Conservation (phyloP, 768 basidiomycete genomes). For the Termitomyces bulborhizus region DNA sequence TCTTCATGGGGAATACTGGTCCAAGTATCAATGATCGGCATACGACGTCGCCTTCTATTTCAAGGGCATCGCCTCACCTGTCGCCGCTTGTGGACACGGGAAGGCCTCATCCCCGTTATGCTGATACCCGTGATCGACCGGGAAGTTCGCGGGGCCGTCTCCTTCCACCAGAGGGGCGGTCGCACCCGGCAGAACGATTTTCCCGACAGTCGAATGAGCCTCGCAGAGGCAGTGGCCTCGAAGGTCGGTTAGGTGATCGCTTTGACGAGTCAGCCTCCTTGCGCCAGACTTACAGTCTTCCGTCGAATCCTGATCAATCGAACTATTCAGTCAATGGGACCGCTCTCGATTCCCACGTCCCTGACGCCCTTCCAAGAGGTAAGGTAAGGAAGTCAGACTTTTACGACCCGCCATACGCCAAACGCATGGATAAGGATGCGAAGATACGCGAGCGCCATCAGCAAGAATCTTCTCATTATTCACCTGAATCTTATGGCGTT, state of each 20-base stretch:
- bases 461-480: background rate
- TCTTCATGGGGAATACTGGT: constrained; percentile 1
- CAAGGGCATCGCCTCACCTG: constrained; percentile 21
- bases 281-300: constrained; percentile 13
- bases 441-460: background rate
- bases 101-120: constrained; percentile 10
- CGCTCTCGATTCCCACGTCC: background rate
- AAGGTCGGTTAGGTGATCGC: constrained; percentile 17
- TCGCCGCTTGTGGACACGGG: constrained; percentile 14
- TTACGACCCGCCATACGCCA: background rate
- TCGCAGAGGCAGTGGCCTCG: constrained; percentile 11
- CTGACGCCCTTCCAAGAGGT: constrained; percentile 2
- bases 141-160: constrained; percentile 10
- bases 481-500: background rate
- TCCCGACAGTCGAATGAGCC: constrained; percentile 7
- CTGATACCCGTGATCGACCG: constrained; percentile 11
- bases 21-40: constrained; percentile 9
- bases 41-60: constrained; percentile 21
- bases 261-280: constrained; percentile 9
- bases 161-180: background rate
- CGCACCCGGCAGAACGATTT: background rate
- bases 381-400: background rate
- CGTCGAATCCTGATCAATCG: constrained; percentile 11
- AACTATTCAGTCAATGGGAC: background rate
- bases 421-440: background rate